Evolutionary conservation across 345 rosid species (phyloP).

Genomic region (Cardamine chenopodiifolia): DNA sequence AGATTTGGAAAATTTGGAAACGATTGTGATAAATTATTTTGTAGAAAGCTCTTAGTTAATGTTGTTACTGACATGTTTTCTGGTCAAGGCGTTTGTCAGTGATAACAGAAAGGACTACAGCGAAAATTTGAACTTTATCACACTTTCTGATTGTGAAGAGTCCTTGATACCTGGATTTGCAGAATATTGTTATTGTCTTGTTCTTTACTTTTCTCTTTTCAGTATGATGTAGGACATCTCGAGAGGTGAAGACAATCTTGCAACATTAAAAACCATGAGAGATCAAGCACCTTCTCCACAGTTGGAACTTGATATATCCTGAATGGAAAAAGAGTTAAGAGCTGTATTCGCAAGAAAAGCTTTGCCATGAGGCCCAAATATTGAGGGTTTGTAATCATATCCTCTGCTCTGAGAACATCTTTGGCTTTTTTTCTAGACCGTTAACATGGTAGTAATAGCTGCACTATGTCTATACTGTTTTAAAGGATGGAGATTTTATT

Average conservation of each 20-base stretch:
- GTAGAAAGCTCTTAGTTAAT: slow-evolving; percentile 1
- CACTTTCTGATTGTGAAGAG: slow-evolving; percentile 7
- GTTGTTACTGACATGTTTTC: slow-evolving; percentile 8
- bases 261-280: slow-evolving; percentile 69
- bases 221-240: slow-evolving; percentile 66
- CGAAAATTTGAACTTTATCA: slow-evolving; percentile 2
- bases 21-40: background rate
- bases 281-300: slow-evolving; percentile 74
- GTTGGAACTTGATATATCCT: slow-evolving; percentile 65
- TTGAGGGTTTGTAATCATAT: slow-evolving; percentile 65
- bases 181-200: slow-evolving; percentile 2
- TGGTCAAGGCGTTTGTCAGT: background rate
- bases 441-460: slow-evolving; percentile 20
- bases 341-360: slow-evolving; percentile 77
- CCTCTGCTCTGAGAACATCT: slow-evolving; percentile 21
- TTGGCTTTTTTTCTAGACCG: background rate
- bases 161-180: slow-evolving; percentile 24
- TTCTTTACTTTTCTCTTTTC: slow-evolving; percentile 18
- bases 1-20: slow-evolving; percentile 10
- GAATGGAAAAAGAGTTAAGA: slow-evolving; percentile 83
- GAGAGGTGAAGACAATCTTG: slow-evolving; percentile 74
- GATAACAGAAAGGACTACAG: background rate
- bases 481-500: slow-evolving; percentile 75
- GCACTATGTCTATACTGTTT: slow-evolving; percentile 12
- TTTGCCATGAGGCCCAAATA: slow-evolving; percentile 94